These are phyloP conservation scores for Candida lessepsii DNA, from an alignment of 805 yeast genomes.

Conservation along the genomic window DNA sequence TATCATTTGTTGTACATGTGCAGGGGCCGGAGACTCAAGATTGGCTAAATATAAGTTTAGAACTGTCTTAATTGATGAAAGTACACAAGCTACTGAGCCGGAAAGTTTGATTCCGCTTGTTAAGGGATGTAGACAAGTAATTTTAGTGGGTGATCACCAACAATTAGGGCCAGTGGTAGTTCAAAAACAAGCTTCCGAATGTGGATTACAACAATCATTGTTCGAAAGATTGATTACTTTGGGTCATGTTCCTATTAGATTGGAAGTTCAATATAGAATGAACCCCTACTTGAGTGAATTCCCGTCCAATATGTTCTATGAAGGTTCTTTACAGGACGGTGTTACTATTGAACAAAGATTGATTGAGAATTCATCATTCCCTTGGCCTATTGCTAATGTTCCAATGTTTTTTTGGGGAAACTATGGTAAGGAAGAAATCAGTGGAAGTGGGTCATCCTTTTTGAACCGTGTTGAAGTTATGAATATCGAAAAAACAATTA, in stretches of 20 bases:
- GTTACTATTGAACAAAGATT: slow-evolving; percentile 75
- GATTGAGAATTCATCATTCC: slow-evolving; percentile 56
- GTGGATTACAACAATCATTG: slow-evolving; percentile 82
- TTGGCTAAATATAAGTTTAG: slow-evolving; percentile 57
- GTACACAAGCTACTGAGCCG: slow-evolving; percentile 93
- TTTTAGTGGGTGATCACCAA: slow-evolving; percentile 93
- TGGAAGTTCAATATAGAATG: slow-evolving; percentile 95
- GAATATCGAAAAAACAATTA: slow-evolving; percentile 78
- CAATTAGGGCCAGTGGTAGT: slow-evolving; percentile 91
- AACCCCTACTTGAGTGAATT: slow-evolving; percentile 85
- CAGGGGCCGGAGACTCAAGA: slow-evolving; percentile 82
- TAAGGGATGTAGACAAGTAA: slow-evolving; percentile 84
- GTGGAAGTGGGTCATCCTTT: slow-evolving; percentile 76
- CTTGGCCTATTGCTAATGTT: slow-evolving; percentile 82
- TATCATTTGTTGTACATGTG: slow-evolving; percentile 88
- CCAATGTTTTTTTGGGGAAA: slow-evolving; percentile 98
- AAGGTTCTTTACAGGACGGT: slow-evolving; percentile 89
- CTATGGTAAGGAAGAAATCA: slow-evolving; percentile 84
- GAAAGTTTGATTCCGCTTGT: slow-evolving; percentile 87
- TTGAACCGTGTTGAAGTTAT: slow-evolving; percentile 87
- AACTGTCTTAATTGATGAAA: slow-evolving; percentile 85
- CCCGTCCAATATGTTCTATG: slow-evolving; percentile 88
- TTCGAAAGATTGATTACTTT: slow-evolving; percentile 81
- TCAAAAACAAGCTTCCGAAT: slow-evolving; percentile 76
- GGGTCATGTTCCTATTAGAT: slow-evolving; percentile 80